A percentile compares a stretch with the other conserved stretches of the same genome.
Evolutionary conservation across 2,329 filamentous ascomycete species (phyloP).

Genomic region (Albophoma yamanashiensis): DNA sequence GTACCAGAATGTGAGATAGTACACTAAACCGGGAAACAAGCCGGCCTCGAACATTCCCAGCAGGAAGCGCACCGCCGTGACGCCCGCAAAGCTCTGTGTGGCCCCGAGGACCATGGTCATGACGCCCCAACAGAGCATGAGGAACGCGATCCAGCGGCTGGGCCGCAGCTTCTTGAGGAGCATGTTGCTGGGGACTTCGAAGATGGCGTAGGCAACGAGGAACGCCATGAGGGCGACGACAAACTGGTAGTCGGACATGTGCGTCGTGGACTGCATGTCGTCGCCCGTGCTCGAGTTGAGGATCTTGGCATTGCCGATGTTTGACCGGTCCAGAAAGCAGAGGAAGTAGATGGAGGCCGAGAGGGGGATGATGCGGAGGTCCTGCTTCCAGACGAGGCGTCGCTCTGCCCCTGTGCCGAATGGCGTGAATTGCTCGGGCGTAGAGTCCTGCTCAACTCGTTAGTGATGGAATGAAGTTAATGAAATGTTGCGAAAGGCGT

Average conservation of each 20-base stretch:
- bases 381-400: slow-evolving; percentile 44
- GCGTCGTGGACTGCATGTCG: slow-evolving; percentile 51
- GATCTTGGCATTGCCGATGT: slow-evolving; percentile 60
- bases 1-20: slow-evolving; percentile 69
- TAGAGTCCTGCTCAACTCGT: background rate
- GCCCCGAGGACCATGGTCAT: slow-evolving; percentile 58
- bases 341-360: slow-evolving; percentile 55
- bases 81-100: slow-evolving; percentile 46
- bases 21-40: slow-evolving; percentile 46
- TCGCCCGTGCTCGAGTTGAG: slow-evolving; percentile 49
- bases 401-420: slow-evolving; percentile 14
- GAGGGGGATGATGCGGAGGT: slow-evolving; percentile 52
- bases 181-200: slow-evolving; percentile 57
- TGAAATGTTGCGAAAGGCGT: background rate
- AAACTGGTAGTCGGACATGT: slow-evolving; percentile 52
- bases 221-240: slow-evolving; percentile 48
- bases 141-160: slow-evolving; percentile 53
- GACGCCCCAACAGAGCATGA: slow-evolving; percentile 57
- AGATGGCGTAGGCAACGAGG: slow-evolving; percentile 47
- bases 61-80: slow-evolving; percentile 58
- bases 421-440: background rate
- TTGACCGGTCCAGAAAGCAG: slow-evolving; percentile 57
- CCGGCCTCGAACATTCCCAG: slow-evolving; percentile 62
- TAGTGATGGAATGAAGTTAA: background rate
- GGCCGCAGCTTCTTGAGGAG: slow-evolving; percentile 54